Evolutionary conservation across 164 flowering plant genomes (phyloP), one percentile per base, ranked within the genome.

Genomic region (Piper betle): DNA sequence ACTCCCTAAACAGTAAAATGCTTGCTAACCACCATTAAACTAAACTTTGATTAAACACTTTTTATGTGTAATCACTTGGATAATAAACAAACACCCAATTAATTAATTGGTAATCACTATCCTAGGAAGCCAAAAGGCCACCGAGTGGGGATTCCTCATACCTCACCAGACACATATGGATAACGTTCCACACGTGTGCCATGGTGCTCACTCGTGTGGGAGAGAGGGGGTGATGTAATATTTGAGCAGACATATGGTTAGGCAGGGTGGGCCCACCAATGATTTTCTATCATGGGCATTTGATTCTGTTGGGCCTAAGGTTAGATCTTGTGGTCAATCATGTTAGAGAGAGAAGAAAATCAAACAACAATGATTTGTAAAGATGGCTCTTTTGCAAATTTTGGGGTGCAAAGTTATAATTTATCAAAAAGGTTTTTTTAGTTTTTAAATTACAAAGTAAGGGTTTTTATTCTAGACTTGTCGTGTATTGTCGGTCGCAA

Each of bases 281-380:
- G 64, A 62, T 62, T 62, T 62, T 37, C 57, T 62, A 53, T 62
- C 57, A 62, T 62, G 64, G 64, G 64, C 57, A 62, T 62, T 53
- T n/a, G 64, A 62, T 62, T 62, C 64, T 42, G 37, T 38, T 15
- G 37, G 17, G 18, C 17, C 10, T n/a, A n/a, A n/a, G 18, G 39
- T 13, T 11, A 38, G 46, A 11, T 38, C 39, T 53, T 53, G 48
- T 39, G 15, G 61, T 39, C 61, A 58, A 58, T 58, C 48, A 58
- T 58, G 61, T 39, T 15, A 41, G 43, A 37, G 57, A 37, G 55
- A 62, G 55, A 60, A 16, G 33, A 50, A 20, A 43, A n/a, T n/a
- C n/a, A n/a, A n/a, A n/a, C n/a, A n/a, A n/a, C n/a, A n/a, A n/a
- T n/a, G n/a, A n/a, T n/a, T n/a, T n/a, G n/a, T n/a, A n/a, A n/a